Conservation (phyloP, 768 basidiomycete species). For the Russula griseocarnosa region DNA sequence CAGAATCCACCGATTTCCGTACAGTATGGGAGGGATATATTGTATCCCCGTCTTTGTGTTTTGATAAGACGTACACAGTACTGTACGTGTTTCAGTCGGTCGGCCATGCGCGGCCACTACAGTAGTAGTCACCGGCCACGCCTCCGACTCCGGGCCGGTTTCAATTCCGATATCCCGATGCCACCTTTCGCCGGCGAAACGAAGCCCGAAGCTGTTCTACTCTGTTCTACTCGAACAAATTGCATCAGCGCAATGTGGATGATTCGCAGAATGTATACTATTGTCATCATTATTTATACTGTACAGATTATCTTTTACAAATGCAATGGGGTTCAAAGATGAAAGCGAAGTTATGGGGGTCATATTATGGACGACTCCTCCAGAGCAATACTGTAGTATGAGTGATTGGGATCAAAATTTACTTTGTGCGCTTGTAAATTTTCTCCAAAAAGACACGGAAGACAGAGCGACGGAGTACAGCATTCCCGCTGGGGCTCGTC, state of each 20-base stretch:
- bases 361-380: background rate
- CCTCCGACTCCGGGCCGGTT: too few species aligned
- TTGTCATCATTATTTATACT: background rate
- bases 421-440: constrained; percentile 65
- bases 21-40: too few species aligned
- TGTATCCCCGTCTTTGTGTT: too few species aligned
- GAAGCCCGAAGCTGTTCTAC: too few species aligned
- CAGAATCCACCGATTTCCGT: too few species aligned
- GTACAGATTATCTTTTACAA: background rate
- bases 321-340: background rate
- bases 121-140: too few species aligned
- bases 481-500: constrained; percentile 33
- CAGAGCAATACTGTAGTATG: background rate
- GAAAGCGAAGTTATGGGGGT: background rate
- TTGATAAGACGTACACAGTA: too few species aligned
- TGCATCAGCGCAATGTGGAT: background rate
- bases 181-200: too few species aligned
- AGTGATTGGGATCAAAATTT: background rate
- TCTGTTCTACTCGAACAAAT: background rate
- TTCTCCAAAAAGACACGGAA: constrained; percentile 86
- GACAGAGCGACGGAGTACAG: constrained; percentile 56
- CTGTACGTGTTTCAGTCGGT: too few species aligned
- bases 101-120: too few species aligned
- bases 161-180: too few species aligned
- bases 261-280: background rate